A percentile compares a stretch with the other conserved stretches of the same genome.
These are phyloP conservation scores for Allium sativum DNA, from an alignment of 106 monocot species.

Conservation along the genomic window DNA sequence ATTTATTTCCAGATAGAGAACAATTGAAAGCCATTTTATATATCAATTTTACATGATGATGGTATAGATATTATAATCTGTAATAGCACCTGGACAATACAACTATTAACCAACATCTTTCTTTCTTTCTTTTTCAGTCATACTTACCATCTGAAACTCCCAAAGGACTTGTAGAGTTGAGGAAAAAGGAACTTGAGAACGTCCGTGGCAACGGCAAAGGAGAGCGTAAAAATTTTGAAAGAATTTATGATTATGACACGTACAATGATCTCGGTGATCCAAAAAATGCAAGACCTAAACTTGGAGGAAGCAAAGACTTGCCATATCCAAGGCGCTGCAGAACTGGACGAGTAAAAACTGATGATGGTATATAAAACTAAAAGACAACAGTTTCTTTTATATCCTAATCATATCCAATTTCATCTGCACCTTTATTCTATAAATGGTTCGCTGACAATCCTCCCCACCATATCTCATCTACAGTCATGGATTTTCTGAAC, in stretches of 20 bases:
- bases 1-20: not conserved
- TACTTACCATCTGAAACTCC: slow-evolving; percentile 55
- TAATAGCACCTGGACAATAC: too few relatives aligned
- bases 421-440: too few relatives aligned
- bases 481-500: too few relatives aligned
- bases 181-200: slow-evolving; percentile 32
- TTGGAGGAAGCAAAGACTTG: slow-evolving; percentile 35
- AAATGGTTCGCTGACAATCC: too few relatives aligned
- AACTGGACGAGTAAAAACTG: slow-evolving; percentile 32
- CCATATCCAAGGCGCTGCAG: slow-evolving; percentile 69
- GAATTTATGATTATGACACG: slow-evolving; percentile 64
- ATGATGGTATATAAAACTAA: slow-evolving; percentile 18
- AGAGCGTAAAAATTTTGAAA: slow-evolving; percentile 34
- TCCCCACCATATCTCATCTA: too few relatives aligned
- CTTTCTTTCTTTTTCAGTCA: slow-evolving; percentile 14
- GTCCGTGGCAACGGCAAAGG: slow-evolving; percentile 45
- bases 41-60: not conserved
- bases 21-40: not conserved
- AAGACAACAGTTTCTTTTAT: too few relatives aligned
- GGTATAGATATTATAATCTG: too few relatives aligned
- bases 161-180: slow-evolving; percentile 14
- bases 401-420: too few relatives aligned
- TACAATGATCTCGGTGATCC: slow-evolving; percentile 74
- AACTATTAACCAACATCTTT: not conserved
- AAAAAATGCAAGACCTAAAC: slow-evolving; percentile 35